Evolutionary conservation across 2,329 filamentous ascomycete genomes (phyloP), one percentile per base, ranked within the genome.

Genomic region (Calonectria fujianensis): DNA sequence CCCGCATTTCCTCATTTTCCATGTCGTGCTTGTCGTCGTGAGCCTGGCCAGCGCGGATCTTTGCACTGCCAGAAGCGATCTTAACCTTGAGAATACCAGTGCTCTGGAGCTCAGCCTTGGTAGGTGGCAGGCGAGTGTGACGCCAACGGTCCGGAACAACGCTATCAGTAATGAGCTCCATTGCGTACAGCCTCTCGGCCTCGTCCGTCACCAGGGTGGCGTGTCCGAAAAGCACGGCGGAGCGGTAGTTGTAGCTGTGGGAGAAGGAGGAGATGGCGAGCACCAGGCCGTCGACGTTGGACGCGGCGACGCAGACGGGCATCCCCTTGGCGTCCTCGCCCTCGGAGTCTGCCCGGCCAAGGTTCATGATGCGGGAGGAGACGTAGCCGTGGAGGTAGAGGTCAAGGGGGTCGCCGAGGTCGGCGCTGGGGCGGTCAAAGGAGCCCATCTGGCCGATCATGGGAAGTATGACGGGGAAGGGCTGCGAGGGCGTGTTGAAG

Each of bases 201-300:
- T 85, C 83, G 74, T 94, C 91, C 2, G 91, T 90, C 9, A 98
- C 94, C 2, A 93, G 84, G 11, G 85, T 88, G 0, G 93, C 95
- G 82, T 93, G 91, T 1, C 95, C 96, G 81, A 96, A 95, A 16
- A 97, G 88, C 11, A 95, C 87, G 14, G 94, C 94, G 50, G 93
- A 95, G 76, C 95, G 94, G 86, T 97, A 98, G 87, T 97, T 96
- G 88, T 95, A 96, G 86, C 91, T 94, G 87, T 97, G 95, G 74
- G 91, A 91, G 86, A 95, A 94, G 16, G 95, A 94, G 0, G 95
- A 95, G 18, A 97, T 89, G 27, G 94, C 91, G 39, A 98, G 91
- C 11, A 98, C 92, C 68, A 97, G 87, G 50, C 95, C 95, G 85
- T 98, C 95, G 50, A 97, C 86, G 82, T 94, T 92, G 59, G 92